These are phyloP conservation scores for Gloeophyllum trabeum DNA, from an alignment of 768 basidiomycete genomes.

Conservation along the genomic window DNA sequence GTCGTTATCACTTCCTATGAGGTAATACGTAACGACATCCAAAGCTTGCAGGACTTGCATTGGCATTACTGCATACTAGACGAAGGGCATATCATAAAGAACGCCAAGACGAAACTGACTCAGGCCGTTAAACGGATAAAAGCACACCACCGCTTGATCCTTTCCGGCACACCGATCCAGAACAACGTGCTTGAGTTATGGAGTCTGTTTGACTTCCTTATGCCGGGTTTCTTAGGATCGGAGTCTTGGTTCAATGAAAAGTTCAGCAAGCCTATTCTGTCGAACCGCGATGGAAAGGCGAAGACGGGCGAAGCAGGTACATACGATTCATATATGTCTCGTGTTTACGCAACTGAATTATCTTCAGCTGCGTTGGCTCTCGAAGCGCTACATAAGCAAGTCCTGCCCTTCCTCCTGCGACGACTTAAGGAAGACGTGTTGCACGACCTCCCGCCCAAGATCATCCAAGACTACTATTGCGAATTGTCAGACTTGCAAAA, in stretches of 20 bases:
- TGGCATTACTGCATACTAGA: conserved; percentile 98
- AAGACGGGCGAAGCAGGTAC: conserved; percentile 91
- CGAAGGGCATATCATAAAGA: conserved; percentile 98
- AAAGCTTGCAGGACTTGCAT: conserved; percentile 55
- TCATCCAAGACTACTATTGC: conserved; percentile 99
- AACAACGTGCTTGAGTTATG: conserved; percentile 98
- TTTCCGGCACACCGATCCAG: conserved; percentile 97
- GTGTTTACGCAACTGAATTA: not conserved
- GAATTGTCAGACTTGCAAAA: conserved; percentile 94
- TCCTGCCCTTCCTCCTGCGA: conserved; percentile 93
- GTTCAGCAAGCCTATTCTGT: conserved; percentile 91
- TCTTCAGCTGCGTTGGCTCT: conserved; percentile 78
- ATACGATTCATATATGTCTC: conserved; percentile 15
- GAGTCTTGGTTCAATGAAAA: conserved; percentile 91
- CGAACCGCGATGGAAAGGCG: conserved; percentile 89
- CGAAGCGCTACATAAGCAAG: conserved; percentile 96
- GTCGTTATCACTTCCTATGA: conserved; percentile 98
- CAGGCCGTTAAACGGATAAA: conserved; percentile 88
- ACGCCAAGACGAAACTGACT: conserved; percentile 94
- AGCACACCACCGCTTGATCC: conserved; percentile 86
- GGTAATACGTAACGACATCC: conserved; percentile 90
- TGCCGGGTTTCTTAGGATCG: conserved; percentile 98
- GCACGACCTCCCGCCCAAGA: conserved; percentile 93
- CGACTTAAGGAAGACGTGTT: conserved; percentile 96
- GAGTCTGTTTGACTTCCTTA: conserved; percentile 98